These are phyloP conservation scores for Rhizodiscina lignyota DNA, from an alignment of 495 filamentous ascomycete species.

Conservation along the genomic window DNA sequence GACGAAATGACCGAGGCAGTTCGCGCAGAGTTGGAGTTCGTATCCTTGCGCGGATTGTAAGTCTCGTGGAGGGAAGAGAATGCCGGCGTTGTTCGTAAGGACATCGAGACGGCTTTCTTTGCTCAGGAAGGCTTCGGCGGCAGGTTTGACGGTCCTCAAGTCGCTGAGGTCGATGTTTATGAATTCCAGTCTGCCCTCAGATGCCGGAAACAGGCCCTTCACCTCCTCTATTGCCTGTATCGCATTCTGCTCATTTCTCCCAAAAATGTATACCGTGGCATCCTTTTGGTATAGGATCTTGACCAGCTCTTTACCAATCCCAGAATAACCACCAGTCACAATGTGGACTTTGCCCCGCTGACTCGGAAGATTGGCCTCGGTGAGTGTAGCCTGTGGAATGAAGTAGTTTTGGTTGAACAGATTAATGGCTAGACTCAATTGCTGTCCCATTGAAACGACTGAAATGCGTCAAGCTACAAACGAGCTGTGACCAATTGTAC, in stretches of 20 bases:
- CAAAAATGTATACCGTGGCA: conserved; percentile 25
- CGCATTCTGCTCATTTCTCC: conserved; percentile 18
- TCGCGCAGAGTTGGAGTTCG: conserved; percentile 31
- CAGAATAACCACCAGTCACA: conserved; percentile 13
- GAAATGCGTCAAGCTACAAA: too few species aligned
- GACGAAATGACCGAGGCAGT: conserved; percentile 31
- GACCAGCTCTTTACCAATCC: conserved; percentile 24
- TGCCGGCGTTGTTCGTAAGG: conserved; percentile 34
- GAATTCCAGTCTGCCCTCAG: conserved; percentile 22
- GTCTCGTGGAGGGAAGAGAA: conserved; percentile 25
- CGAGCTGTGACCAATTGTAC: too few species aligned
- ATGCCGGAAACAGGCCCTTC: conserved; percentile 4
- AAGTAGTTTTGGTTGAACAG: not conserved
- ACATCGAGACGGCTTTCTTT: conserved; percentile 29
- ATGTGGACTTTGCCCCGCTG: conserved; percentile 6
- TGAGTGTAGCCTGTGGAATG: not conserved
- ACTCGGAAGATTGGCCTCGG: not conserved
- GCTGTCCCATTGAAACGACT: too few species aligned
- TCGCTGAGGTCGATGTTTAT: conserved; percentile 29
- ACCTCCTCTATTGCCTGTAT: conserved; percentile 22
- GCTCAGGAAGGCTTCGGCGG: conserved; percentile 24
- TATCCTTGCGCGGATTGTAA: conserved; percentile 20
- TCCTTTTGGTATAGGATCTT: conserved; percentile 24
- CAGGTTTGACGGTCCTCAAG: conserved; percentile 25
- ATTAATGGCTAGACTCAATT: too few species aligned